A percentile compares a stretch with the other conserved stretches of the same genome.
Conservation (phyloP, 1,284 basidiomycete species). For the Ustilago crameri region DNA sequence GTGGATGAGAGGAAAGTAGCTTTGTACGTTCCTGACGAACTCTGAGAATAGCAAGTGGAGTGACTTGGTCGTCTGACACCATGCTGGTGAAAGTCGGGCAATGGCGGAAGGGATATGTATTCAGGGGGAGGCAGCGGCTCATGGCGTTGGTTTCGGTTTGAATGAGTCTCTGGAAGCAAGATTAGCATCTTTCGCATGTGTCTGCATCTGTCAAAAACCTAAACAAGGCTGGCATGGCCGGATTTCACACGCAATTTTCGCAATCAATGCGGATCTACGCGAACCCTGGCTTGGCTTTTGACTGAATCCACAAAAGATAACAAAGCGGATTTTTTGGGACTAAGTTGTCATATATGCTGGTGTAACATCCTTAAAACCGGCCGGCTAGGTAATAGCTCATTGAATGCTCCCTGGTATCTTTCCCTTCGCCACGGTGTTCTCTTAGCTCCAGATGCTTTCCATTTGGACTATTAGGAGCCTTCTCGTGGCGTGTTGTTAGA, state of each 20-base stretch:
- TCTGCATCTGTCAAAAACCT: conserved; percentile 12
- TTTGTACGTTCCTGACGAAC: too few relatives aligned
- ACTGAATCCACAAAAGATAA: neutral
- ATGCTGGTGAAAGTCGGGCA: too few relatives aligned
- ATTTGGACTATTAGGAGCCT: too few relatives aligned
- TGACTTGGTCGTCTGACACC: neutral
- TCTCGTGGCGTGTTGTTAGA: too few relatives aligned
- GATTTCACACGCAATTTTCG: conserved; percentile 7
- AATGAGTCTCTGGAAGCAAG: neutral
- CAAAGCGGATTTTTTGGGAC: neutral
- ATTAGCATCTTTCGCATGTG: conserved; percentile 2
- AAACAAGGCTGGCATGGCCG: conserved; percentile 2
- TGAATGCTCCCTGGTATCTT: too few relatives aligned
- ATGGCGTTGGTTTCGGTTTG: neutral
- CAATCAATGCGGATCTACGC: neutral
- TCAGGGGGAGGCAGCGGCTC: neutral
- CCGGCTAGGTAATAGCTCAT: too few relatives aligned
- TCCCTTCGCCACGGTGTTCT: too few relatives aligned
- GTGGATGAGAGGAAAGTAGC: neutral
- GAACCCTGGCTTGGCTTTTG: neutral
- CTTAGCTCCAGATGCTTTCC: too few relatives aligned
- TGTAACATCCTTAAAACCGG: too few relatives aligned
- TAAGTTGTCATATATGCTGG: too few relatives aligned
- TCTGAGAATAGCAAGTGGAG: neutral
- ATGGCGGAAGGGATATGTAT: too few relatives aligned